These are phyloP conservation scores for Fraxinus dipetala DNA, from an alignment of 305 asterid species.

Conservation along the genomic window DNA sequence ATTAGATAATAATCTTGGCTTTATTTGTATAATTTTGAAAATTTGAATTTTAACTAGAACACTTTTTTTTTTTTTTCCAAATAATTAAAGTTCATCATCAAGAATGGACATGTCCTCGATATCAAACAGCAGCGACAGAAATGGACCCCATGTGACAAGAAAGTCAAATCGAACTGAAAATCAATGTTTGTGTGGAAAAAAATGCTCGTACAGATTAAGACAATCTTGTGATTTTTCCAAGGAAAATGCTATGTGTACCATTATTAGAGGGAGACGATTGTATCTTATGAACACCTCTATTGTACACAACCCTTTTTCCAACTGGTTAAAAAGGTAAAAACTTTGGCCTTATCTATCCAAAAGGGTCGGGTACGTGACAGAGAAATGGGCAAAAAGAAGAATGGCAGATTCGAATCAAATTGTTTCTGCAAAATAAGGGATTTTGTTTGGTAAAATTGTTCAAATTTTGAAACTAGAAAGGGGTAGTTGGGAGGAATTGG, in stretches of 20 bases:
- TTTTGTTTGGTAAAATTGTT: conserved; percentile 15
- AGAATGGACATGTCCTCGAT: neutral
- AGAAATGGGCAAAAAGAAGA: conserved; percentile 21
- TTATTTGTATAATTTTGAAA: conserved; percentile 19
- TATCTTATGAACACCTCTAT: too few relatives aligned
- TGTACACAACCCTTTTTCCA: neutral
- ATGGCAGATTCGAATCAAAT: conserved; percentile 40
- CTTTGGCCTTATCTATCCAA: conserved; percentile 14
- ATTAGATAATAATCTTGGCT: conserved; percentile 4
- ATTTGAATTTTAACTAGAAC: neutral
- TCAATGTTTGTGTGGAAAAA: neutral
- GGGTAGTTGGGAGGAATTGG: neutral
- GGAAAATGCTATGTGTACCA: too few relatives aligned
- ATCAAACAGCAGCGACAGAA: neutral
- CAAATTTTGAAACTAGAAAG: conserved; percentile 26
- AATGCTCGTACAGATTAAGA: neutral
- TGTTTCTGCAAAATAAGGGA: conserved; percentile 29
- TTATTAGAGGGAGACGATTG: too few relatives aligned
- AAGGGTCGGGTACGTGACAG: conserved; percentile 24
- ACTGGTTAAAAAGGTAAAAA: neutral
- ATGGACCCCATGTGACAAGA: conserved; percentile 19
- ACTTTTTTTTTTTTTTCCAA: neutral
- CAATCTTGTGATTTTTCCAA: neutral
- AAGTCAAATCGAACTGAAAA: neutral
- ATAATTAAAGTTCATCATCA: neutral